phyloP scores from a whole-genome alignment of 2,329 filamentous ascomycete genomes.

The Verticillium isaacii region DNA sequence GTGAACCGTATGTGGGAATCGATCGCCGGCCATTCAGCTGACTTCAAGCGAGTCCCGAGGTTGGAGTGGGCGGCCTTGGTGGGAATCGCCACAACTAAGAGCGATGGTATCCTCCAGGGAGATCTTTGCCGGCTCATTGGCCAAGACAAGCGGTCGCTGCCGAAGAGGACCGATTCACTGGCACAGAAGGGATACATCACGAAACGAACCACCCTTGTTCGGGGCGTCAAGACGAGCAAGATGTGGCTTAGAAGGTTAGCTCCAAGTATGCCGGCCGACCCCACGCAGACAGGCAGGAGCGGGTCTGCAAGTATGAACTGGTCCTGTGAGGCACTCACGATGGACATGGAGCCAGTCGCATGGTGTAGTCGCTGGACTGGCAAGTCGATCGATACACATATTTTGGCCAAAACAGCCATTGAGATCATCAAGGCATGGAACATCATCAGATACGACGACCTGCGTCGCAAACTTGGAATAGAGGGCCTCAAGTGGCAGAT shows the following conservation, averaged over 20 bases:
- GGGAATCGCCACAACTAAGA: conserved; percentile 50
- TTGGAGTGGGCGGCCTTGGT: conserved; percentile 56
- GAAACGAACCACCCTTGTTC: conserved; percentile 54
- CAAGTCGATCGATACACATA: conserved; percentile 52
- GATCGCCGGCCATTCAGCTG: conserved; percentile 53
- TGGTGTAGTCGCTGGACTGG: conserved; percentile 54
- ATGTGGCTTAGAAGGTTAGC: conserved; percentile 55
- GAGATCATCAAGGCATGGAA: conserved; percentile 53
- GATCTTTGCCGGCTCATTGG: conserved; percentile 52
- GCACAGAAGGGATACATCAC: conserved; percentile 57
- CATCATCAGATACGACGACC: conserved; percentile 53
- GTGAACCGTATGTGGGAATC: conserved; percentile 56
- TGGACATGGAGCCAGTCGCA: conserved; percentile 47
- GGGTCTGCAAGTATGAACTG: conserved; percentile 10
- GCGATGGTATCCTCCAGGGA: conserved; percentile 54
- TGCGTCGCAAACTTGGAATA: conserved; percentile 54
- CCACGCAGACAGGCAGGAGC: conserved; percentile 9
- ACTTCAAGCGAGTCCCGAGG: conserved; percentile 52
- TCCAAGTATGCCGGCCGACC: conserved; percentile 32
- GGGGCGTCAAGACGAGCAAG: conserved; percentile 58
- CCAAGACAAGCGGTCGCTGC: conserved; percentile 61
- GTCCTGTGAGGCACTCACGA: conserved; percentile 19
- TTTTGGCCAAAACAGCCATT: conserved; percentile 52
- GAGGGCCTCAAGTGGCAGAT: conserved; percentile 52
- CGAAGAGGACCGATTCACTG: conserved; percentile 55